These are phyloP conservation scores for Chrysanthemum seticuspe DNA, from an alignment of 129 eudicot genomes.

Conservation along the genomic window DNA sequence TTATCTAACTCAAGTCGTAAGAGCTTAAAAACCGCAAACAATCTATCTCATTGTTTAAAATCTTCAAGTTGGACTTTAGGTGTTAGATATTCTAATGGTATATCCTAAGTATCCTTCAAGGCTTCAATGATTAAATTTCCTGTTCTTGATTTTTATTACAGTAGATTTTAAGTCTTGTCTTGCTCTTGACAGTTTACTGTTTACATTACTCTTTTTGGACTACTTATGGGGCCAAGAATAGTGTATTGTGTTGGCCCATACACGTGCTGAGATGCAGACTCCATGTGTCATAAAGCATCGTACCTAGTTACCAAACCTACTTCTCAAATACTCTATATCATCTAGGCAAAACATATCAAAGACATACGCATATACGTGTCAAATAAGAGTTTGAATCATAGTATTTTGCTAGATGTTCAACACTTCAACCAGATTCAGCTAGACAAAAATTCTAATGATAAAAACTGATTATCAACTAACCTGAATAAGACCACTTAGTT, in stretches of 20 bases:
- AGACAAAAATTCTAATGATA: too few species aligned
- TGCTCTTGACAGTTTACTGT: not conserved
- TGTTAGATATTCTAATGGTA: not conserved
- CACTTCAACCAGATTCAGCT: too few species aligned
- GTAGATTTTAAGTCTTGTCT: too few species aligned
- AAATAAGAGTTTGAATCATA: too few species aligned
- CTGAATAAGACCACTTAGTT: too few species aligned
- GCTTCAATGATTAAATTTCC: too few species aligned
- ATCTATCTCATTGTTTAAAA: not conserved
- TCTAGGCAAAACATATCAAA: too few species aligned
- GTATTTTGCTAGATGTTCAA: too few species aligned
- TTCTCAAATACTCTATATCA: too few species aligned
- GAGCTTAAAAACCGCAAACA: not conserved
- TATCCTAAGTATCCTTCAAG: not conserved
- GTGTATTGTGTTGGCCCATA: constrained; percentile 13
- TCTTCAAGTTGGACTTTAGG: not conserved
- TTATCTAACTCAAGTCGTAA: not conserved
- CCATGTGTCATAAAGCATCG: constrained; percentile 20
- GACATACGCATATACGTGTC: too few species aligned
- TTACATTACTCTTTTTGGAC: not conserved
- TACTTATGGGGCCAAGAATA: not conserved
- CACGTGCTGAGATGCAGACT: constrained; percentile 19
- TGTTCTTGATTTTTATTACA: not conserved
- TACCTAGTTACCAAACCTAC: not conserved
- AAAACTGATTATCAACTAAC: too few species aligned